Evolutionary conservation across 805 yeast species (phyloP), one percentile per base, ranked within the genome.

Genomic region (Candida yuanshanica): DNA sequence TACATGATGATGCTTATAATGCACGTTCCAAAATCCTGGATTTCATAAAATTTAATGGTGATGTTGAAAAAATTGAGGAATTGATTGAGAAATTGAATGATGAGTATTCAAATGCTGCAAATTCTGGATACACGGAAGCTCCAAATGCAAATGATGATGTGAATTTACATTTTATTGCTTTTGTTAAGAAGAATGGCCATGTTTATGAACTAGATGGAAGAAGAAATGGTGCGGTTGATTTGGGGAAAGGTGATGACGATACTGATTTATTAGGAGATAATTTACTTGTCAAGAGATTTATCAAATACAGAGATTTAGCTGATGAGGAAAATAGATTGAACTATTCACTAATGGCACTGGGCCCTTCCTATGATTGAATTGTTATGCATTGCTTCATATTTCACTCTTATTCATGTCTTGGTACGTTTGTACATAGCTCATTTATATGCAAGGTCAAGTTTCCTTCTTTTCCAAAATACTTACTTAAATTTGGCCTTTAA

Each of bases 131-230:
- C 5, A 80, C 90, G 1, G 77, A 71, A 37, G 84, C 85, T 0
- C 91, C 90, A 9, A 58, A 63, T 10, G 77, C 83, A 8, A 72
- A 68, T 2, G 72, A 66, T 6, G 68, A 66, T 3, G 69, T 77
- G 5, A 77, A 79, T 41, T 66, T 82, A 43, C 99, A 91, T 63
- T 91, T 85, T 56, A 79, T 91, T 20, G 72, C 93, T 6, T 81
- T 84, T 52, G 68, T 84, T 10, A 79, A 75, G 51, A 63, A 65
- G 11, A 71, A 77, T 47, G 76, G 75, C 8, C 76, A 75, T 44
- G 56, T 91, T 17, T 86, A 77, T 53, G 98, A 91, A 62, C 69
- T 91, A 26, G 99, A 91, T 56, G 99, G 99, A 1, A 72, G 98
- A 48, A 70, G 95, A 48, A 62, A 62, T 26, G 93, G 95, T 0